A percentile compares a stretch with the other conserved stretches of the same genome.
Evolutionary conservation across 768 basidiomycete species (phyloP).

Genomic region (Pleurotus sapidus): DNA sequence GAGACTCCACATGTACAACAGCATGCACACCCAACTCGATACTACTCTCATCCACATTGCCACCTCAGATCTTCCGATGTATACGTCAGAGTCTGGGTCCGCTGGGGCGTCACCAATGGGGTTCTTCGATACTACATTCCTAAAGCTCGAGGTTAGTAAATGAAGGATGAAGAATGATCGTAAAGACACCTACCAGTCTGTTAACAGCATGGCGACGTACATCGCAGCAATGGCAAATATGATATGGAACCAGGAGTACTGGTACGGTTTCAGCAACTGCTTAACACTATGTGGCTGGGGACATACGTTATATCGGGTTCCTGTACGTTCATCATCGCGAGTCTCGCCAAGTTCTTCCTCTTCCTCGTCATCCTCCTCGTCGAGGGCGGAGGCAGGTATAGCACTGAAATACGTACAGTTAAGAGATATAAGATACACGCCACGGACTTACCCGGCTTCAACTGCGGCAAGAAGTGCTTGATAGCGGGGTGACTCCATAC

Average conservation of each 20-base stretch:
- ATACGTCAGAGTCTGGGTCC: constrained; percentile 69
- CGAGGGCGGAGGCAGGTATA: constrained; percentile 89
- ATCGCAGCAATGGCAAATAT: constrained; percentile 95
- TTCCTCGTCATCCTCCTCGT: constrained; percentile 73
- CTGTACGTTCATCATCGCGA: constrained; percentile 89
- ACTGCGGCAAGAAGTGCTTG: constrained; percentile 95
- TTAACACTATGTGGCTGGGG: neutral
- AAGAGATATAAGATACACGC: constrained; percentile 14
- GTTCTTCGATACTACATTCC: constrained; percentile 71
- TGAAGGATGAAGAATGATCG: constrained; percentile 5
- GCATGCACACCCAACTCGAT: constrained; percentile 91
- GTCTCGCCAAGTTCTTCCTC: constrained; percentile 74
- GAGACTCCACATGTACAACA: constrained; percentile 84
- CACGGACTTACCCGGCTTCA: constrained; percentile 72
- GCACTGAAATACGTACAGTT: constrained; percentile 45
- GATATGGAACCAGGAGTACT: constrained; percentile 99
- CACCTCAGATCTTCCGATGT: constrained; percentile 92
- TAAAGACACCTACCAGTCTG: constrained; percentile 78
- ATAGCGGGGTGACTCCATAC: constrained; percentile 85
- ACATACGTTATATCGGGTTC: constrained; percentile 91
- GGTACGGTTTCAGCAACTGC: constrained; percentile 8
- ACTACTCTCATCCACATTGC: constrained; percentile 99
- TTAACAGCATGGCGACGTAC: constrained; percentile 97
- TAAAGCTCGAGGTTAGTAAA: constrained; percentile 20
- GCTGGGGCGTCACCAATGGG: constrained; percentile 37